These are phyloP conservation scores for Penicillium arizonense DNA, from an alignment of 495 filamentous ascomycete genomes.

Conservation along the genomic window DNA sequence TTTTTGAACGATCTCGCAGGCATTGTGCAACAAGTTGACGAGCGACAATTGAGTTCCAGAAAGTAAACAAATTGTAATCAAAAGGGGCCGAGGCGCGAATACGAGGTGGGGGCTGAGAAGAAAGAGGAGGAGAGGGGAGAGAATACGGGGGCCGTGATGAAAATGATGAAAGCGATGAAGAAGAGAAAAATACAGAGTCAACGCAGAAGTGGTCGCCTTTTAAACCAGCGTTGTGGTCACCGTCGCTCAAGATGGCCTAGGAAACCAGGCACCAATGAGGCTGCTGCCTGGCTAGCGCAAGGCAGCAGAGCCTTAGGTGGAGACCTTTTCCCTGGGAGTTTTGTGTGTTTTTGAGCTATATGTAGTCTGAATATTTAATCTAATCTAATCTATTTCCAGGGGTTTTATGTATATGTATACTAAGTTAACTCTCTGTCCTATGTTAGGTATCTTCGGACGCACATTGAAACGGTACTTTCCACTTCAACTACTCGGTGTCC, in stretches of 20 bases:
- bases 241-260: neutral
- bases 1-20: conserved; percentile 34
- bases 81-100: neutral
- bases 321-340: too few relatives aligned
- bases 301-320: conserved; percentile 4
- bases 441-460: too few relatives aligned
- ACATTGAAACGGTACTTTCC: too few relatives aligned
- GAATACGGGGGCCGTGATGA: neutral
- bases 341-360: too few relatives aligned
- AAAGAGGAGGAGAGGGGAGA: neutral
- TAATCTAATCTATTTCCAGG: too few relatives aligned
- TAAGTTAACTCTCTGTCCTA: too few relatives aligned
- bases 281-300: conserved; percentile 8
- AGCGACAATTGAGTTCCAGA: neutral
- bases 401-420: too few relatives aligned
- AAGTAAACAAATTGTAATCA: neutral
- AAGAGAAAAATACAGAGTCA: neutral
- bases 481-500: too few relatives aligned
- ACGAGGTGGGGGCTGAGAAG: neutral
- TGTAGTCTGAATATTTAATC: too few relatives aligned
- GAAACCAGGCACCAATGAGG: neutral
- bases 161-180: neutral
- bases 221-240: too few relatives aligned
- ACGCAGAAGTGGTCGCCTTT: too few relatives aligned
- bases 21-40: conserved; percentile 16